phyloP scores from a whole-genome alignment of 805 yeast species.

The Spathaspora passalidarum region DNA sequence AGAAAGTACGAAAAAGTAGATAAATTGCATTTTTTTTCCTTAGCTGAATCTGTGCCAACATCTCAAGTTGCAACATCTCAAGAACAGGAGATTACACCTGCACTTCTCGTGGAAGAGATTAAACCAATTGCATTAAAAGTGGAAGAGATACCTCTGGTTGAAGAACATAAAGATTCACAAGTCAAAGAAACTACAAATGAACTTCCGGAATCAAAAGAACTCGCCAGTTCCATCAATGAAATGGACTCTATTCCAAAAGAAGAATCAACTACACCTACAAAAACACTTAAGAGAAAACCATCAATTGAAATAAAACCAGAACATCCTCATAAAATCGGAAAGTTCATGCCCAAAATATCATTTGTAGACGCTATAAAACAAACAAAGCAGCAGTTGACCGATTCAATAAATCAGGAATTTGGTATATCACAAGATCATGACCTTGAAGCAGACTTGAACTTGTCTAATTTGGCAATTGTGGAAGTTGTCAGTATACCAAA shows the following conservation, averaged over 20 bases:
- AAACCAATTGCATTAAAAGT: neutral
- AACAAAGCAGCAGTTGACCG: constrained; percentile 21
- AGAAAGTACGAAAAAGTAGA: constrained; percentile 30
- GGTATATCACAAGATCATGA: constrained; percentile 18
- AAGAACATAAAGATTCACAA: neutral
- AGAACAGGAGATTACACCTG: neutral
- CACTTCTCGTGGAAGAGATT: neutral
- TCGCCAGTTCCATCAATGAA: neutral
- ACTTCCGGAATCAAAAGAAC: neutral
- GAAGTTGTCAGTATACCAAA: constrained; percentile 23
- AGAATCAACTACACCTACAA: neutral
- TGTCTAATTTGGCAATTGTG: constrained; percentile 28
- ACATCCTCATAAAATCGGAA: constrained; percentile 9
- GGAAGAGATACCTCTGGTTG: neutral
- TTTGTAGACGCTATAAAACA: constrained; percentile 28
- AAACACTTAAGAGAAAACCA: neutral
- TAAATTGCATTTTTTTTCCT: constrained; percentile 34
- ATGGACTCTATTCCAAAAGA: neutral
- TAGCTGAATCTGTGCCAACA: constrained; percentile 8
- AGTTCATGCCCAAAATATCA: constrained; percentile 15
- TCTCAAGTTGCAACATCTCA: neutral
- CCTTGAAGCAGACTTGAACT: constrained; percentile 8
- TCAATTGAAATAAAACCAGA: neutral
- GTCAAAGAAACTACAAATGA: neutral
- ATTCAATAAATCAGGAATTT: constrained; percentile 20